Percentiles rank a stretch among this genome's conserved stretches.
Conservation (phyloP, 306 rosid genomes). For the Dalbergia cultrata region DNA sequence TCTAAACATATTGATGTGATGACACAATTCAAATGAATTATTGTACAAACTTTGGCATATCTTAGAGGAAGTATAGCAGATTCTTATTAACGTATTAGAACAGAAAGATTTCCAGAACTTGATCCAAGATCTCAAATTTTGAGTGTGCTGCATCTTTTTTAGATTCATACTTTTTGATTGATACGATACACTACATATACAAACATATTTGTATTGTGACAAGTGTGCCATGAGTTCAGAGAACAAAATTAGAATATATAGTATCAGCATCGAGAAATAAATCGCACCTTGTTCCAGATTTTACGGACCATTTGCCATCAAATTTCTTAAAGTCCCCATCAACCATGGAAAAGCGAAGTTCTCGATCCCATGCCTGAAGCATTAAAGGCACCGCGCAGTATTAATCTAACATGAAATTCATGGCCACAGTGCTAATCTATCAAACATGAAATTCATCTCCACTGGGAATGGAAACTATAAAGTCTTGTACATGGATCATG, state of each 20-base stretch:
- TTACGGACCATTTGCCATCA: conserved; percentile 94
- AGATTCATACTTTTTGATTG: background rate
- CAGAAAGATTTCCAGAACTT: background rate
- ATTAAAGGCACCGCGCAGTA: conserved; percentile 1
- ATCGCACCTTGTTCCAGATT: conserved; percentile 78
- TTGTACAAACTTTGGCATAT: background rate
- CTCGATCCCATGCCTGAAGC: conserved; percentile 79
- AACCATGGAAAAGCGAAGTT: conserved; percentile 94
- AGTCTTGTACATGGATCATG: background rate
- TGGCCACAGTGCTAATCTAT: conserved; percentile 5
- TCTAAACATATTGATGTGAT: background rate
- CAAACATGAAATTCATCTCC: background rate
- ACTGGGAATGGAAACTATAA: conserved; percentile 14
- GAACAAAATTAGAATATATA: conserved; percentile 7
- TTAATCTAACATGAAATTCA: conserved; percentile 6
- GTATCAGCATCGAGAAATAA: conserved; percentile 30
- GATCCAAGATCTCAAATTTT: background rate
- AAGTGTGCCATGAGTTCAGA: background rate
- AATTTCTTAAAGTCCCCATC: conserved; percentile 97
- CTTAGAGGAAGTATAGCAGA: too few species aligned
- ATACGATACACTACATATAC: conserved; percentile 7
- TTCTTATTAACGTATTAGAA: background rate
- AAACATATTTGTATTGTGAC: background rate
- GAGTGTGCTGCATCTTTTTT: background rate
- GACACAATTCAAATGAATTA: too few species aligned